Conservation (phyloP, 805 yeast species). For the Scheffersomyces ergatensis region DNA sequence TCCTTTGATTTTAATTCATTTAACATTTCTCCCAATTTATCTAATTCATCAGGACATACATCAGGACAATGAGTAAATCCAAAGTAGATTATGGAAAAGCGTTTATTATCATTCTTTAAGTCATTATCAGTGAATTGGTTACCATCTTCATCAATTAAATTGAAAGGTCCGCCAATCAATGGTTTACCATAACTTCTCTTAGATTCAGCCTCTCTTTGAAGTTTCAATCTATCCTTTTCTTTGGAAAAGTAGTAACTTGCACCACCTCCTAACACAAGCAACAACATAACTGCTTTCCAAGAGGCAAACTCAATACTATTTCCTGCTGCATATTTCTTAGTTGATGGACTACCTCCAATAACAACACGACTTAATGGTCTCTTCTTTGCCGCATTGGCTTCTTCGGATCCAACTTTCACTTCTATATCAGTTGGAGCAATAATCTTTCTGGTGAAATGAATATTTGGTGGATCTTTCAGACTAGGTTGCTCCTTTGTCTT, state of each 20-base stretch:
- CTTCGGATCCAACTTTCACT: too few species aligned
- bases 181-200: slow-evolving; percentile 92
- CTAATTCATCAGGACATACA: slow-evolving; percentile 97
- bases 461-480: too few species aligned
- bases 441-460: too few species aligned
- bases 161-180: slow-evolving; percentile 86
- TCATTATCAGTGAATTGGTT: slow-evolving; percentile 73
- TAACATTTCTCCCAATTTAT: slow-evolving; percentile 76
- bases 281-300: slow-evolving; percentile 77
- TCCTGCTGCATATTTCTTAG: slow-evolving; percentile 33
- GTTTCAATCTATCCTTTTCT: slow-evolving; percentile 73
- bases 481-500: too few species aligned
- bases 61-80: slow-evolving; percentile 99
- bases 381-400: slow-evolving; percentile 12
- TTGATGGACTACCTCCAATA: slow-evolving; percentile 54
- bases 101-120: slow-evolving; percentile 55
- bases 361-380: slow-evolving; percentile 82
- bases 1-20: slow-evolving; percentile 54
- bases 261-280: slow-evolving; percentile 68
- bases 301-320: slow-evolving; percentile 68
- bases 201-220: slow-evolving; percentile 77
- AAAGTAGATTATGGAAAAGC: slow-evolving; percentile 84
- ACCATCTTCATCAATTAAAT: slow-evolving; percentile 68
- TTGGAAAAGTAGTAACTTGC: slow-evolving; percentile 67
- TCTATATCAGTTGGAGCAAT: too few species aligned